Evolutionary conservation across 1,284 basidiomycete species (phyloP).

Genomic region (Neonothopanus nambi): DNA sequence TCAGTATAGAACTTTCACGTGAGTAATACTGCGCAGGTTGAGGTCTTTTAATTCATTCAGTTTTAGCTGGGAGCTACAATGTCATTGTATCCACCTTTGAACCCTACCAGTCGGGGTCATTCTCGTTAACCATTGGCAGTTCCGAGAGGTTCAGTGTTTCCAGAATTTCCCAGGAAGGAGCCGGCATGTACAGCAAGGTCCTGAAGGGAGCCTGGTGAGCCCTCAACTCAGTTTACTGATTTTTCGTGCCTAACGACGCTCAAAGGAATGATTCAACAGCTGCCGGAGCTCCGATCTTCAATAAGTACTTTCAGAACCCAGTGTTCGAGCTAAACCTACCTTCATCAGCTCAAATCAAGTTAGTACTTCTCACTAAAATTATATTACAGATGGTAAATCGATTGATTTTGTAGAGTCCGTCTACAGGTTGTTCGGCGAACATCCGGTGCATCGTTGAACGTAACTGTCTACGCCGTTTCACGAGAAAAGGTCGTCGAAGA

Average conservation of each 20-base stretch:
- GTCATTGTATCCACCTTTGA: conserved; percentile 84
- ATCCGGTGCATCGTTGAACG: conserved; percentile 51
- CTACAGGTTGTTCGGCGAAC: conserved; percentile 56
- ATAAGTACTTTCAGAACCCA: conserved; percentile 68
- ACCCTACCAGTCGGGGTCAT: conserved; percentile 66
- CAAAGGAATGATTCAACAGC: conserved; percentile 55
- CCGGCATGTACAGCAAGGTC: conserved; percentile 82
- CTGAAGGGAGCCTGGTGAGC: conserved; percentile 71
- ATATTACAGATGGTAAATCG: not conserved
- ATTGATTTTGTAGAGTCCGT: conserved; percentile 50
- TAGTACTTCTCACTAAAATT: conserved; percentile 23
- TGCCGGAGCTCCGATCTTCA: conserved; percentile 66
- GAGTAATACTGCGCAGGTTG: conserved; percentile 25
- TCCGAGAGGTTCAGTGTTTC: conserved; percentile 65
- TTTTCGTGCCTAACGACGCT: not conserved
- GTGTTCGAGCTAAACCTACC: conserved; percentile 62
- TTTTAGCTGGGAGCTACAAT: conserved; percentile 79
- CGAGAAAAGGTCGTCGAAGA: conserved; percentile 32
- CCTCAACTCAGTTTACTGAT: not conserved
- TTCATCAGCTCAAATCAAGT: conserved; percentile 61
- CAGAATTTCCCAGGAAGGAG: conserved; percentile 85
- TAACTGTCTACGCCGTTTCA: conserved; percentile 54
- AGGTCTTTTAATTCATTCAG: not conserved
- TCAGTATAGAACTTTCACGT: conserved; percentile 58
- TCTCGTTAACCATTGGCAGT: conserved; percentile 64